Evolutionary conservation across 257 asterid genomes (phyloP).

Genomic region (Plantago ovata): DNA sequence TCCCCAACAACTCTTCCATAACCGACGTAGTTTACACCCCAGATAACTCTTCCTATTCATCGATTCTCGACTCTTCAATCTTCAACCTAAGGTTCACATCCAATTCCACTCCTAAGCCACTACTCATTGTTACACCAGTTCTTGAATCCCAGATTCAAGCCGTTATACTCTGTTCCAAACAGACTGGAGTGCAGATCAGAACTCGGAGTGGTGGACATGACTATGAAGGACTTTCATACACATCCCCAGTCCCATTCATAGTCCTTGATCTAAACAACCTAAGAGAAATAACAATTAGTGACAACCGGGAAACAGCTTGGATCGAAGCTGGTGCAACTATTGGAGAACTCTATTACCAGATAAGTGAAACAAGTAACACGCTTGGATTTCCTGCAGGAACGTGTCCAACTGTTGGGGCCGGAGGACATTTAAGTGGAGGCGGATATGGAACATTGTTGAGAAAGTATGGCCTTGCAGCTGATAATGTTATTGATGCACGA

Average conservation of each 20-base stretch:
- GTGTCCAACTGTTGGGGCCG: not conserved
- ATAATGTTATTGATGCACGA: not conserved
- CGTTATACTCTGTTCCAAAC: not conserved
- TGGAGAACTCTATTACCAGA: slow-evolving; percentile 1
- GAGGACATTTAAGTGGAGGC: not conserved
- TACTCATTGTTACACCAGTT: not conserved
- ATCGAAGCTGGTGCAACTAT: not conserved
- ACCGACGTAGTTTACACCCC: not conserved
- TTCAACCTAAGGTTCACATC: not conserved
- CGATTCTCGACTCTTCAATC: not conserved
- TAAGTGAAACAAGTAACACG: not conserved
- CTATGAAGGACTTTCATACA: not conserved
- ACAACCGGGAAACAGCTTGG: not conserved
- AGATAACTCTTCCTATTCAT: not conserved
- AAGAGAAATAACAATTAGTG: not conserved
- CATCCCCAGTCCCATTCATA: not conserved
- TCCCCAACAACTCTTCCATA: not conserved
- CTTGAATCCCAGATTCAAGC: not conserved
- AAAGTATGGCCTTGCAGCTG: not conserved
- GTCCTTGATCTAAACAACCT: not conserved
- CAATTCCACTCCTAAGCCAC: not conserved
- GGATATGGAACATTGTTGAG: slow-evolving; percentile 1
- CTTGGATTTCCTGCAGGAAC: not conserved
- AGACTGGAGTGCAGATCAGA: not conserved
- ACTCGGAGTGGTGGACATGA: not conserved